These are phyloP conservation scores for Gentiana dahurica DNA, from an alignment of 257 asterid species.

Conservation along the genomic window DNA sequence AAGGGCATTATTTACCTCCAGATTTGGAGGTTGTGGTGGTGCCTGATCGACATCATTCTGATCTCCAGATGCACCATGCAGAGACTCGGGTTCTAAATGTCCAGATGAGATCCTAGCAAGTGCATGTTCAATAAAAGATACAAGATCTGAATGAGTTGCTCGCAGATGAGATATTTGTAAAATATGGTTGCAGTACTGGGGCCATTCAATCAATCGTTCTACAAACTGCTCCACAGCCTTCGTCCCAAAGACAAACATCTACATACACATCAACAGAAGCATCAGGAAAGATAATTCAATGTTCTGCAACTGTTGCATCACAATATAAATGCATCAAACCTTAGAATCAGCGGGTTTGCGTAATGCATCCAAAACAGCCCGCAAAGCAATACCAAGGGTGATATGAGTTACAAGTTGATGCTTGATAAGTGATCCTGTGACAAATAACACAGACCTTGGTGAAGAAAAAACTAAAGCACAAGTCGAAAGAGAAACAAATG, in stretches of 20 bases:
- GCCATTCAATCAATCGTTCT: conserved; percentile 97
- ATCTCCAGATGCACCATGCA: conserved; percentile 41
- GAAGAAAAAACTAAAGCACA: no score
- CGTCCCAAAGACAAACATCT: conserved; percentile 95
- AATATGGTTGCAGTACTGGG: conserved; percentile 93
- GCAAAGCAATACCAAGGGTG: conserved; percentile 88
- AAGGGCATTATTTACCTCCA: conserved; percentile 43
- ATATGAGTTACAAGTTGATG: conserved; percentile 88
- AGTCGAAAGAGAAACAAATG: no score
- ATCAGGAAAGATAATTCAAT: conserved; percentile 11
- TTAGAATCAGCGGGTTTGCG: conserved; percentile 91
- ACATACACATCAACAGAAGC: conserved; percentile 19
- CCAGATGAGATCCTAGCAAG: conserved; percentile 59
- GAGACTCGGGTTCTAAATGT: conserved; percentile 56
- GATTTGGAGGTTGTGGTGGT: conserved; percentile 26
- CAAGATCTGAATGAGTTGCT: conserved; percentile 59
- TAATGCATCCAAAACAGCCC: conserved; percentile 89
- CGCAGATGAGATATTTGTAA: conserved; percentile 93
- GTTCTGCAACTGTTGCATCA: not conserved
- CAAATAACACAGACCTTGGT: conserved; percentile 2
- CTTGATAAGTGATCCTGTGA: conserved; percentile 85
- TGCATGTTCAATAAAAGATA: conserved; percentile 56
- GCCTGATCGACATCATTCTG: conserved; percentile 42
- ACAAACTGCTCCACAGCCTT: conserved; percentile 86
- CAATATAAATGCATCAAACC: conserved; percentile 26